A percentile compares a stretch with the other conserved stretches of the same genome.
Conservation (phyloP, 208 protist genomes). For the Leishmania aethiopica region DNA sequence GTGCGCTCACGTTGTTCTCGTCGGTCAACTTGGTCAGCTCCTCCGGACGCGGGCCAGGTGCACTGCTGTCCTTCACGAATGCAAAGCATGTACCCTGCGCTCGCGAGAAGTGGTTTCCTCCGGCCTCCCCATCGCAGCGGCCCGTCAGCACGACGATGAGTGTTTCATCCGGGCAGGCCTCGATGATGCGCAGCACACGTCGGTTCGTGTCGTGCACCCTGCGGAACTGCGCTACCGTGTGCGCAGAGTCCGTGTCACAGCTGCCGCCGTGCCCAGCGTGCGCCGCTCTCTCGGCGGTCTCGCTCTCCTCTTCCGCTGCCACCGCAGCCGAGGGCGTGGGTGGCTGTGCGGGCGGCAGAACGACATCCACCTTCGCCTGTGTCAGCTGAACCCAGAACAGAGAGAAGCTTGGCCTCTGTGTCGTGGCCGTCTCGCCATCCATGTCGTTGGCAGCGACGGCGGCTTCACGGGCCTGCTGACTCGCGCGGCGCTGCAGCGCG, state of each 20-base stretch:
- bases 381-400: constrained; percentile 76
- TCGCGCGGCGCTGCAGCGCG: constrained; percentile 41
- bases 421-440: not conserved
- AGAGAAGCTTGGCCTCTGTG: constrained; percentile 30
- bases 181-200: constrained; percentile 73
- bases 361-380: constrained; percentile 56
- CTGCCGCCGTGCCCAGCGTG: not conserved
- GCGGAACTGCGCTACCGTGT: constrained; percentile 42
- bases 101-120: constrained; percentile 48
- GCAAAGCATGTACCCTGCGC: constrained; percentile 71
- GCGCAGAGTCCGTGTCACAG: not conserved
- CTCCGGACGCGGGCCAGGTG: constrained; percentile 36
- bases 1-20: not conserved
- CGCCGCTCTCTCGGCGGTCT: too few species aligned
- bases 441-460: not conserved
- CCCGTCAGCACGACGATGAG: constrained; percentile 63
- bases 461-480: constrained; percentile 5
- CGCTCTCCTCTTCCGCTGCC: not conserved
- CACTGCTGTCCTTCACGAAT: constrained; percentile 76
- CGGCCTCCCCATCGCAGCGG: constrained; percentile 34
- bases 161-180: constrained; percentile 69
- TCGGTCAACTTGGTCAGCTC: constrained; percentile 14
- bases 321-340: not conserved
- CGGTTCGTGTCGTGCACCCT: constrained; percentile 59
- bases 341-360: constrained; percentile 15